These are phyloP conservation scores for Bryoglossum gracile DNA, from an alignment of 495 filamentous ascomycete genomes.

Conservation along the genomic window DNA sequence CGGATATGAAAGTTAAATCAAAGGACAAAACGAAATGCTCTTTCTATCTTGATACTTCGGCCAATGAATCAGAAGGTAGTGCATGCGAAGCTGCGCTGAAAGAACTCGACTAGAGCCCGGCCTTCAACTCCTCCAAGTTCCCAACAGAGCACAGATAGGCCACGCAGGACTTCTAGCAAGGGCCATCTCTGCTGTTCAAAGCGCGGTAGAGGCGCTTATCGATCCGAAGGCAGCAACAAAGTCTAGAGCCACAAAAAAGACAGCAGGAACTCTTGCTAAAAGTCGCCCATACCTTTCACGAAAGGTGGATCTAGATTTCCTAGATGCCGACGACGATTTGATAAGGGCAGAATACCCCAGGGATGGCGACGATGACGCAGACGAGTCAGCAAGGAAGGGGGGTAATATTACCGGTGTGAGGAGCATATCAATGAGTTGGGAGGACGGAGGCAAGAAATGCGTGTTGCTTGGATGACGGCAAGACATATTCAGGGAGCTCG, in stretches of 20 bases:
- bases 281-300: slow-evolving; percentile 30
- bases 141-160: slow-evolving; percentile 6
- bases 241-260: slow-evolving; percentile 26
- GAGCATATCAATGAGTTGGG: slow-evolving; percentile 29
- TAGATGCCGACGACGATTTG: slow-evolving; percentile 33
- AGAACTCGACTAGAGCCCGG: slow-evolving; percentile 12
- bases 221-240: slow-evolving; percentile 31
- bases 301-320: slow-evolving; percentile 32
- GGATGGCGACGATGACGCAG: background rate
- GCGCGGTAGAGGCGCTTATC: slow-evolving; percentile 17
- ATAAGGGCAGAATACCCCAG: slow-evolving; percentile 4
- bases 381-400: slow-evolving; percentile 2
- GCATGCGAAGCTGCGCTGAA: background rate
- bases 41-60: background rate
- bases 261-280: slow-evolving; percentile 28
- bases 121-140: slow-evolving; percentile 15
- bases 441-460: slow-evolving; percentile 29
- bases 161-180: background rate
- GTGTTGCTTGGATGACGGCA: slow-evolving; percentile 34
- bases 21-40: slow-evolving; percentile 2
- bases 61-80: background rate
- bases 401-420: slow-evolving; percentile 14
- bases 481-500: slow-evolving; percentile 36
- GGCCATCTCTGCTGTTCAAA: slow-evolving; percentile 6
- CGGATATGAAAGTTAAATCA: background rate